Evolutionary conservation across 257 asterid species (phyloP), one percentile per base, ranked within the genome.

Genomic region (Jacaranda mimosifolia): DNA sequence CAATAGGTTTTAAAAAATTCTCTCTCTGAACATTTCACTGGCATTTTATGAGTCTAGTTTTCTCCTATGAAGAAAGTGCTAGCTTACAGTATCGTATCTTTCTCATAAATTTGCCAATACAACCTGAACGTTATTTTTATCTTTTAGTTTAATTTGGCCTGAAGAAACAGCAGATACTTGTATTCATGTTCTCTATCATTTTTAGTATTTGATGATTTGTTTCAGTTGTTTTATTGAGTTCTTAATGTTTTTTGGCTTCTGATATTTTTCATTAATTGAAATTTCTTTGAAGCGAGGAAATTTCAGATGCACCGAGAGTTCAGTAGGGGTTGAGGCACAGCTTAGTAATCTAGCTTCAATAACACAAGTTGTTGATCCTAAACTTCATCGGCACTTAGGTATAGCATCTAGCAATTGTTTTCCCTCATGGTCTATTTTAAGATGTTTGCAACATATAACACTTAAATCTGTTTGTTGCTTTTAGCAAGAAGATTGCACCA

Each of bases 361-460:
- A 78, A 91, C 97, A 17, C 97, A 93, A 89, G 91, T 93, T 68
- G 71, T 95, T 78, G 96, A 95, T 76, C 99, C 99, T 66, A 95
- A 95, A 83, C 97, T 95, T 84, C 99, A 95, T 80, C 90, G 85
- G 75, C 99, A 95, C 91, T 83, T 95, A 79, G 99, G 99, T 95
- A 93, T 64, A 49, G 48, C 60, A 64, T 80, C 53, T 74, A 67
- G 42, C 40, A 55, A 14, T 68, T 73, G 51, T 21, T 40, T 73
- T 32, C 63, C 14, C 21, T 21, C 11, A 32, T 67, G 35, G 5
- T 64, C 49, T 12, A n/a, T 82, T 48, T 49, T 5, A 40, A 11
- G 51, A 75, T 58, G 65, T 55, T 38, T 73, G 76, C 67, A 9
- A 68, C 70, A 60, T 68, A 11, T 13, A 58, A 46, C 75, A 46